Evolutionary conservation across 23 red algal genomes (phyloP).

Genomic region (Gracilariopsis chorda): DNA sequence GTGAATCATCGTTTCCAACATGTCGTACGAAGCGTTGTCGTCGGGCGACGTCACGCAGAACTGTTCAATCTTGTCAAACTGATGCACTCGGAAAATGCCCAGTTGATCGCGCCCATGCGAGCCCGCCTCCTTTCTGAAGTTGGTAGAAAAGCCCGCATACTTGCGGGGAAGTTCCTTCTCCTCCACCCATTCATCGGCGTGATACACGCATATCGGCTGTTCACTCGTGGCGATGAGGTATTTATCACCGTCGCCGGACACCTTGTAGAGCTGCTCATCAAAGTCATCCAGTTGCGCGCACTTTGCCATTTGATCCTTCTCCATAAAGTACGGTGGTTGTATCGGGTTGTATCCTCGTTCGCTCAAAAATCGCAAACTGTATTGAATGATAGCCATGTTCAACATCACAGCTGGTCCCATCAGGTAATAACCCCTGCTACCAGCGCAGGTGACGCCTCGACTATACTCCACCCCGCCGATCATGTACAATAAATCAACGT

Average conservation of each 20-base stretch:
- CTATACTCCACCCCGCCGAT: slow-evolving; percentile 96
- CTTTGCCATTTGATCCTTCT: slow-evolving; percentile 92
- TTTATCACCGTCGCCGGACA: slow-evolving; percentile 79
- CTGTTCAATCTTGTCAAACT: slow-evolving; percentile 99
- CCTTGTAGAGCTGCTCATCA: slow-evolving; percentile 99
- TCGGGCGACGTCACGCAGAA: slow-evolving; percentile 90
- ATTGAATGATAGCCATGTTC: slow-evolving; percentile 94
- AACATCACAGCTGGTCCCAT: slow-evolving; percentile 85
- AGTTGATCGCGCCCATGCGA: slow-evolving; percentile 97
- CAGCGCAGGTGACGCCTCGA: slow-evolving; percentile 77
- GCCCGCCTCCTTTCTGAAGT: slow-evolving; percentile 98
- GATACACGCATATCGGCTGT: slow-evolving; percentile 91
- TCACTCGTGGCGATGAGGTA: slow-evolving; percentile 98
- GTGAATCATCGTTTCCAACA: slow-evolving; percentile 72
- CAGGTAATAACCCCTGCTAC: slow-evolving; percentile 95
- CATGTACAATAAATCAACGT: slow-evolving; percentile 96
- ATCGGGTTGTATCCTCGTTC: slow-evolving; percentile 69
- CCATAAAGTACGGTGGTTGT: slow-evolving; percentile 99
- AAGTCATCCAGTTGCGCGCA: slow-evolving; percentile 98
- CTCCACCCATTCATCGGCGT: slow-evolving; percentile 94
- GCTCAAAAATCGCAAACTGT: slow-evolving; percentile 79
- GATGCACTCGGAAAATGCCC: slow-evolving; percentile 99
- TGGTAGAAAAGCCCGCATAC: slow-evolving; percentile 87
- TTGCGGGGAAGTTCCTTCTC: slow-evolving; percentile 70
- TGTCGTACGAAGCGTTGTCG: slow-evolving; percentile 68